phyloP scores from a whole-genome alignment of 176 grass and related monocot species.

The Cenchrus americanus region DNA sequence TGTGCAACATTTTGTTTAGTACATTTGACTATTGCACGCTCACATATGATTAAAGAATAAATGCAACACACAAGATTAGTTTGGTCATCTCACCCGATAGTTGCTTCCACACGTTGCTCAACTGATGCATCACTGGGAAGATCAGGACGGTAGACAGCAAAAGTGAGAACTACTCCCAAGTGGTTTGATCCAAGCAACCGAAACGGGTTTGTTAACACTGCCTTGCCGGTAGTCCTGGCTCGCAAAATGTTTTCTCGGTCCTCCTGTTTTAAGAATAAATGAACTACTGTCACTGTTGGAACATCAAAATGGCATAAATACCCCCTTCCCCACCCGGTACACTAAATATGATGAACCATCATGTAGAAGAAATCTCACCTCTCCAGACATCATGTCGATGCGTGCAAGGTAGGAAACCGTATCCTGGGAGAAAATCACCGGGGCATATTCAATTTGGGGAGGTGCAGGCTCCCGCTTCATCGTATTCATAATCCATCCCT shows the following conservation, averaged over 20 bases:
- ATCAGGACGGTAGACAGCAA: slow-evolving; percentile 78
- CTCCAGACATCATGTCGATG: slow-evolving; percentile 97
- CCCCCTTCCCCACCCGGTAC: background rate
- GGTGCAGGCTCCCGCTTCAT: slow-evolving; percentile 67
- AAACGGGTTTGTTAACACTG: slow-evolving; percentile 92
- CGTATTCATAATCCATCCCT: slow-evolving; percentile 89
- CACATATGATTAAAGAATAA: slow-evolving; percentile 1
- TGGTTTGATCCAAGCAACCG: slow-evolving; percentile 88
- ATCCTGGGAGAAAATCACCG: slow-evolving; percentile 93
- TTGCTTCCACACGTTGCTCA: slow-evolving; percentile 81
- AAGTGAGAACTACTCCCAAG: slow-evolving; percentile 95
- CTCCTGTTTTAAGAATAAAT: slow-evolving; percentile 57
- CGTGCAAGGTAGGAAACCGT: slow-evolving; percentile 81
- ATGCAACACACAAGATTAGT: background rate
- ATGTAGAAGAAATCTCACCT: slow-evolving; percentile 48
- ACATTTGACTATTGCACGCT: background rate
- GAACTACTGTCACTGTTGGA: slow-evolving; percentile 8
- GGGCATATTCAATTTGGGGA: slow-evolving; percentile 77
- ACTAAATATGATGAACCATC: background rate
- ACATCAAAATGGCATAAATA: background rate
- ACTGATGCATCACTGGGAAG: slow-evolving; percentile 74
- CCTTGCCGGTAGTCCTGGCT: slow-evolving; percentile 84
- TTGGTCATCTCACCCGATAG: slow-evolving; percentile 71
- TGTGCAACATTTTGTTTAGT: background rate
- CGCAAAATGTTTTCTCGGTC: slow-evolving; percentile 90